These are phyloP conservation scores for Endogone sp. DNA, from an alignment of 192 early-diverging fungal species.

Conservation along the genomic window DNA sequence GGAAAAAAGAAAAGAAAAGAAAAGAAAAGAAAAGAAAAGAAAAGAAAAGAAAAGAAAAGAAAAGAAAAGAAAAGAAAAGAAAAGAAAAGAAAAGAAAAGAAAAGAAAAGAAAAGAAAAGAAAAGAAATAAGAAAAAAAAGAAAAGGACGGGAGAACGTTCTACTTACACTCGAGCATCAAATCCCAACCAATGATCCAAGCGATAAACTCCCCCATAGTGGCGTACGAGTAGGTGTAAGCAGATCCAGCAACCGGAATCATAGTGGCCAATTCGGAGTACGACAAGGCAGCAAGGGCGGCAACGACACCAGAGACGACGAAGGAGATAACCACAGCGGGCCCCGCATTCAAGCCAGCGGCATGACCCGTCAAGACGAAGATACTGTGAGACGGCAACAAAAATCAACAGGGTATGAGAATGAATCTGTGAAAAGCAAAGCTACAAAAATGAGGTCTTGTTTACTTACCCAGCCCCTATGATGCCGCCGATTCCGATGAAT, in stretches of 20 bases:
- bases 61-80: too few relatives aligned
- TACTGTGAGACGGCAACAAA: neutral
- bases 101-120: too few relatives aligned
- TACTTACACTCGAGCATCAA: slow-evolving; percentile 69
- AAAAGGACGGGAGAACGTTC: too few relatives aligned
- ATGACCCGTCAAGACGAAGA: slow-evolving; percentile 41
- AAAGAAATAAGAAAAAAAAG: too few relatives aligned
- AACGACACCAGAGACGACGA: slow-evolving; percentile 71
- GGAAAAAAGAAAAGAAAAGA: too few relatives aligned
- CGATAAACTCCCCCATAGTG: slow-evolving; percentile 80
- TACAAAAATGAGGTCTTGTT: too few relatives aligned
- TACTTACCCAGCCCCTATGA: slow-evolving; percentile 24
- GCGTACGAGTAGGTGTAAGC: slow-evolving; percentile 87
- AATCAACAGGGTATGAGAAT: neutral
- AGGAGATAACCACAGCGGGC: slow-evolving; percentile 81
- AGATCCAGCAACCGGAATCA: slow-evolving; percentile 86
- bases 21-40: too few relatives aligned
- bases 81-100: too few relatives aligned
- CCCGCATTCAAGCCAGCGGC: slow-evolving; percentile 77
- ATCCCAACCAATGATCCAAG: slow-evolving; percentile 93
- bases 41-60: too few relatives aligned
- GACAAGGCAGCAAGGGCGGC: slow-evolving; percentile 72
- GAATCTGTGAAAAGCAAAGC: too few relatives aligned
- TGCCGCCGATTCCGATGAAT: slow-evolving; percentile 11
- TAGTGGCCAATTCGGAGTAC: slow-evolving; percentile 84